A percentile compares a stretch with the other conserved stretches of the same genome.
phyloP scores from a whole-genome alignment of 352 stramenopile genomes.

The Phytophthora kernoviae region DNA sequence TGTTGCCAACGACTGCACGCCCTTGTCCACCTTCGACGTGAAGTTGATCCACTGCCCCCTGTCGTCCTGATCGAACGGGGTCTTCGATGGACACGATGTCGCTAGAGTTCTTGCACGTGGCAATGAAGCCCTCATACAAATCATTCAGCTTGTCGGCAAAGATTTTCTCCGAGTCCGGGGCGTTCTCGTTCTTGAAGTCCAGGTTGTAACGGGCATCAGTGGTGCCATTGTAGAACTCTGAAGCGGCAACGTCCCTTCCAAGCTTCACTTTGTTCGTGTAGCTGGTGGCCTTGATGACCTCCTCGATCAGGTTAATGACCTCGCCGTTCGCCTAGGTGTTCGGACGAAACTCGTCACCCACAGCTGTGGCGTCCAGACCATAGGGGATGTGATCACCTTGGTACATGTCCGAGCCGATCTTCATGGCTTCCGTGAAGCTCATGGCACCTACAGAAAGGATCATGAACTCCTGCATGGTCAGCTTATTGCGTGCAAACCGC shows the following conservation, averaged over 20 bases:
- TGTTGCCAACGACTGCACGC: conserved; percentile 99
- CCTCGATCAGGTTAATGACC: conserved; percentile 97
- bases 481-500: conserved; percentile 98
- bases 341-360: conserved; percentile 99
- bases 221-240: conserved; percentile 96
- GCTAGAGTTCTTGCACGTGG: conserved; percentile 90
- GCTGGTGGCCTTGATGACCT: conserved; percentile 95
- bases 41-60: conserved; percentile 97
- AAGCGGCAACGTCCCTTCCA: conserved; percentile 98
- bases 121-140: conserved; percentile 95
- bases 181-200: conserved; percentile 97
- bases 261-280: conserved; percentile 97
- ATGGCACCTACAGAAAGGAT: conserved; percentile 95
- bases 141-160: conserved; percentile 95
- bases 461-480: conserved; percentile 99
- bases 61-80: conserved; percentile 99
- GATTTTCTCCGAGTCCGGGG: conserved; percentile 88
- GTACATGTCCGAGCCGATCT: conserved; percentile 99
- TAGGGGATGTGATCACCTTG: conserved; percentile 99
- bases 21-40: conserved; percentile 78
- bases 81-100: conserved; percentile 99
- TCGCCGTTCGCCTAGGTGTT: conserved; percentile 97
- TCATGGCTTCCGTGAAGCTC: conserved; percentile 95
- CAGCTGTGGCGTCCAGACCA: conserved; percentile 97
- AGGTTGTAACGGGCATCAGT: conserved; percentile 97